Evolutionary conservation across 345 rosid species (phyloP).

Genomic region (Arabis alpina): DNA sequence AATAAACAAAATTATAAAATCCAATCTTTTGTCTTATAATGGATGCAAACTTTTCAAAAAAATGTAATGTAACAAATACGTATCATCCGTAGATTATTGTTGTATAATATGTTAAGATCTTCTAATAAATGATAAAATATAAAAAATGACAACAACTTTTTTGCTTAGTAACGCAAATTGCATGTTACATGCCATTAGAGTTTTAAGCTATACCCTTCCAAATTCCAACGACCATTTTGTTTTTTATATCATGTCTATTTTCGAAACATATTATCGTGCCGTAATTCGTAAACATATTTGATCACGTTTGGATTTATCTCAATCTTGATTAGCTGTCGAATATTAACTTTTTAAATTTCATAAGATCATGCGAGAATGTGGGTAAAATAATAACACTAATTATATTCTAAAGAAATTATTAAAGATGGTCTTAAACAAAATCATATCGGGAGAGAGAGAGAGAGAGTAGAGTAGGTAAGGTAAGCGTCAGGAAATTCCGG

Average conservation of each 20-base stretch:
- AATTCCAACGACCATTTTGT: background rate
- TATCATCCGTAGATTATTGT: slow-evolving; percentile 2
- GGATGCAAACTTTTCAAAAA: background rate
- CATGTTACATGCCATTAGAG: background rate
- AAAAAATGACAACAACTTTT: background rate
- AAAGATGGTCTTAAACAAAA: background rate
- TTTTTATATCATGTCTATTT: background rate
- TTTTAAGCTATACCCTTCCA: background rate
- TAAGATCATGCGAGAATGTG: slow-evolving; percentile 40
- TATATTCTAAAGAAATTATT: background rate
- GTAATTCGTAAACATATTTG: too few species aligned
- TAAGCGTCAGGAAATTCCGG: slow-evolving; percentile 25
- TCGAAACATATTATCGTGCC: too few species aligned
- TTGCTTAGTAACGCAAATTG: background rate
- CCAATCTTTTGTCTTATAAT: background rate
- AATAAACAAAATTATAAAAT: background rate
- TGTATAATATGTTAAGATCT: background rate
- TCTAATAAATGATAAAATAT: background rate
- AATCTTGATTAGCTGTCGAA: slow-evolving; percentile 19
- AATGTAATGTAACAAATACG: background rate
- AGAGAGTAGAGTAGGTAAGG: slow-evolving; percentile 11
- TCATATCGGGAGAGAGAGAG: background rate
- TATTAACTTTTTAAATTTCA: background rate
- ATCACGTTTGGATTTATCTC: slow-evolving; percentile 21
- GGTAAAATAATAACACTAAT: slow-evolving; percentile 8